phyloP scores from a whole-genome alignment of 352 stramenopile species.

The Globisporangium radiosum region DNA sequence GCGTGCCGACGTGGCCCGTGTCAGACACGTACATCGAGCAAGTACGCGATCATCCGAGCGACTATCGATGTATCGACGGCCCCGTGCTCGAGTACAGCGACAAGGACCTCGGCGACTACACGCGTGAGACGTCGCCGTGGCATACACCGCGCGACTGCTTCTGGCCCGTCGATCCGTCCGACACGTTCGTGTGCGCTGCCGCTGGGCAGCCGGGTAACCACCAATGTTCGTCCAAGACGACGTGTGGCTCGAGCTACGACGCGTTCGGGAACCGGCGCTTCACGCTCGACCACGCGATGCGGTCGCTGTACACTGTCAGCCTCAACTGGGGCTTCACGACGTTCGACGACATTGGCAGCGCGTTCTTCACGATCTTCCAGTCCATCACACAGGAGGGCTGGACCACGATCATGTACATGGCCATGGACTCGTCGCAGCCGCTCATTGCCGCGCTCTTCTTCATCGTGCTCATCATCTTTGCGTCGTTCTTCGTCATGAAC shows the following conservation, averaged over 20 bases:
- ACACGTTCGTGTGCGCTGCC: conserved; percentile 68
- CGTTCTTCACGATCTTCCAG: conserved; percentile 93
- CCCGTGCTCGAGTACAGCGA: conserved; percentile 52
- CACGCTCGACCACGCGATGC: conserved; percentile 29
- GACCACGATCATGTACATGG: conserved; percentile 90
- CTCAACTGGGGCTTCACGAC: conserved; percentile 89
- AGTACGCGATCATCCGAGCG: conserved; percentile 26
- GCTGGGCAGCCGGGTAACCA: conserved; percentile 41
- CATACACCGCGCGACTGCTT: conserved; percentile 75
- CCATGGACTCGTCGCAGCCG: conserved; percentile 54
- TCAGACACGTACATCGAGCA: conserved; percentile 33
- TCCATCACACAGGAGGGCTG: conserved; percentile 92
- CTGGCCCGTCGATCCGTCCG: conserved; percentile 85
- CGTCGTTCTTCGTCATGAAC: conserved; percentile 93
- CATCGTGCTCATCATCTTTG: conserved; percentile 86
- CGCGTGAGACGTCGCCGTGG: conserved; percentile 72
- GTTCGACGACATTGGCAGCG: conserved; percentile 90
- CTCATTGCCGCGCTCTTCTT: conserved; percentile 81
- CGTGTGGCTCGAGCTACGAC: conserved; percentile 69
- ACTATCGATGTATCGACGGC: conserved; percentile 31
- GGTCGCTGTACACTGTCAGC: conserved; percentile 39
- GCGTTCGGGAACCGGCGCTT: conserved; percentile 66
- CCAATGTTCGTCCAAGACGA: conserved; percentile 25
- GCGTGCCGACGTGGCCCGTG: conserved; percentile 37
- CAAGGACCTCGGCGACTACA: conserved; percentile 19